Base-by-base conservation (phyloP, 345 rosid species). In the Tarenaya hassleriana region DNA sequence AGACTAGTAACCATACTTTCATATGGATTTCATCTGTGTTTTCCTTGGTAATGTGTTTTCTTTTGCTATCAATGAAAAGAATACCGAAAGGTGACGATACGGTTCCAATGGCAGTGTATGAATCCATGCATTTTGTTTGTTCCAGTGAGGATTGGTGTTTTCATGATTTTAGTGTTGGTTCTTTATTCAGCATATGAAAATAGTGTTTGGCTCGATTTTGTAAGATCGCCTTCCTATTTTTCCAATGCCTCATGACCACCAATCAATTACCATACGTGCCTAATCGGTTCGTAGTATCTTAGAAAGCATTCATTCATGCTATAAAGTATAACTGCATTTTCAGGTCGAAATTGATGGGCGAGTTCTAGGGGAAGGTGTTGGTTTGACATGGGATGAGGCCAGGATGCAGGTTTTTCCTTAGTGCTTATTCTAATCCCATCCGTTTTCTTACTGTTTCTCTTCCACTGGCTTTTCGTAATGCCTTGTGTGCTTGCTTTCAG, bases 341-440 rank as follows among this genome's bases (percentile, higher is more conserved):
- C 73, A 94, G 97, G 96, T 94, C 66, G 92, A 86, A 80, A 68
- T 94, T n/a, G 88, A 83, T 68, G 97, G 97, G 32, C 89, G 77
- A 70, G 79, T 86, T 54, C 50, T 88, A 65, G 96, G 95, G 20
- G 77, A 78, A 73, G 98, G 97, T 33, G 63, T 69, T 39, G 98
- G 98, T 50, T 77, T 64, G 12, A 81, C 97, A 11, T 88, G 94
- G 95, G 97, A 88, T 49, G 95, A 94, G 66, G 99, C 99, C 61
- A 82, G 74, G 78, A 73, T 70, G 82, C 91, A 77, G 88, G 95
- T 85, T 21, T 3, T 4, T 12, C 5, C 50, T 56, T 66, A 9
- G 5, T 34, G 13, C 42, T 12, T 39, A 42, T 35, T 41, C 51
- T 38, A 17, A 43, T 62, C 31, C 38, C 33, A 37, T 7, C 11